These are phyloP conservation scores for Trichoderma hamatum DNA, from an alignment of 2,329 filamentous ascomycete species.

Conservation along the genomic window DNA sequence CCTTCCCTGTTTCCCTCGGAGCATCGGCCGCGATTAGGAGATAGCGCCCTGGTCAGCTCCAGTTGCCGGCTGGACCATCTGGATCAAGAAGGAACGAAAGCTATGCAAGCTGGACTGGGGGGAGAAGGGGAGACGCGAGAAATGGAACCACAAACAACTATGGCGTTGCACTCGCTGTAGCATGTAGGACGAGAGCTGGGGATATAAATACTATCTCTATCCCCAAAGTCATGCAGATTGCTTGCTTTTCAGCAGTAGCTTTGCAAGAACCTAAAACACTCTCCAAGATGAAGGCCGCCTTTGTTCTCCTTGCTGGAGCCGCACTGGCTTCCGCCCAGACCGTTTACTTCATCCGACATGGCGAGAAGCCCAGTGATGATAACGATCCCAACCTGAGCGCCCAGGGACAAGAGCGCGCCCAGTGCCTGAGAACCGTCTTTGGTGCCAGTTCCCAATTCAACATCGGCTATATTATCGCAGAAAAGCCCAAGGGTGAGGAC, in stretches of 20 bases:
- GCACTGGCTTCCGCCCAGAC: constrained; percentile 40
- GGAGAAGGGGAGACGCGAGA: background rate
- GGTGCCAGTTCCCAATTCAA: constrained; percentile 54
- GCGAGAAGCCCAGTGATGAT: constrained; percentile 60
- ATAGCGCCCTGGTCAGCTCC: constrained; percentile 18
- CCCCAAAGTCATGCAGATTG: background rate
- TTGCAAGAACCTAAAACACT: background rate
- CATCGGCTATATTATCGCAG: constrained; percentile 62
- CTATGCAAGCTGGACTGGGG: background rate
- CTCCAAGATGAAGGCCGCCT: constrained; percentile 19
- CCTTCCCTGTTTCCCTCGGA: constrained; percentile 2
- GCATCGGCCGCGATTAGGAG: constrained; percentile 12
- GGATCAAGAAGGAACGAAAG: constrained; percentile 2
- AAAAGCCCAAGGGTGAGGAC: constrained; percentile 53
- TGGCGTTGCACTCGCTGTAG: background rate
- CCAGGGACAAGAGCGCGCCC: constrained; percentile 57
- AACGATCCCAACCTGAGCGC: constrained; percentile 51
- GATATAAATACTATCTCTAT: constrained; percentile 8
- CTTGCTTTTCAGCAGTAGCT: background rate
- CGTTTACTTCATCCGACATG: constrained; percentile 66
- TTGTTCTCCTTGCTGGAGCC: constrained; percentile 7
- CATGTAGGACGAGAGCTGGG: background rate
- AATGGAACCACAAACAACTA: background rate
- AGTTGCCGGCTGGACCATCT: constrained; percentile 10
- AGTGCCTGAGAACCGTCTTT: constrained; percentile 63